Evolutionary conservation across 2,329 filamentous ascomycete species (phyloP), one percentile per base, ranked within the genome.

Genomic region (Colletotrichum tofieldiae): DNA sequence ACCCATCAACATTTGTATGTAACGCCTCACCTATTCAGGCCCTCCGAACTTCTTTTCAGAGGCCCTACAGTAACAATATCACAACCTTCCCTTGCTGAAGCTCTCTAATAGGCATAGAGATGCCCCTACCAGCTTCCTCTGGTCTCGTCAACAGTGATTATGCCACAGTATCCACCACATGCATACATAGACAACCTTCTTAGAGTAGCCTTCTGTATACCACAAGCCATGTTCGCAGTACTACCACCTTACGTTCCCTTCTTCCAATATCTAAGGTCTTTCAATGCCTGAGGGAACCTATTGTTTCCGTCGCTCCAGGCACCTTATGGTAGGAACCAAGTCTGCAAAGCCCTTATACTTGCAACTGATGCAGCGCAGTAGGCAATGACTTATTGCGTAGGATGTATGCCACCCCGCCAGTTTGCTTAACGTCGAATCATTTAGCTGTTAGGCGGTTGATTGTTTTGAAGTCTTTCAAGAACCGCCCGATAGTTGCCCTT

Each of bases 401-500:
- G 12, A n/a, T 35, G 12, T 66, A 56, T 60, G 43, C 47, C 43
- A 29, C 59, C 51, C 32, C 41, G 16, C 47, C 65, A 58, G 45
- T 20, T 56, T 32, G 23, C 39, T 51, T 41, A 45, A 54, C 18
- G 20, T 47, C 35, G 12, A 37, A 5, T 55, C 5, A n/a, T 49
- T 20, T 63, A 71, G 51, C 56, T 51, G 11, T 51, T 61, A 16
- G 67, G 70, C 4, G 65, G 61, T 52, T 58, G 60, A 49, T 74
- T 64, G 16, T 59, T 49, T 61, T 70, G 56, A 12, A 73, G 71
- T 9, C 56, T 67, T 41, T 73, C 71, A 16, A 73, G 41, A 35
- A 67, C 67, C 16, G 71, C 67, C 14, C 61, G 54, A 23, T 74
- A 62, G 45, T 77, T 79, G 41, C 82, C 83, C 71, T 81, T 82